Evolutionary conservation across 805 yeast species (phyloP).

Genomic region (Deakozyma indianensis): DNA sequence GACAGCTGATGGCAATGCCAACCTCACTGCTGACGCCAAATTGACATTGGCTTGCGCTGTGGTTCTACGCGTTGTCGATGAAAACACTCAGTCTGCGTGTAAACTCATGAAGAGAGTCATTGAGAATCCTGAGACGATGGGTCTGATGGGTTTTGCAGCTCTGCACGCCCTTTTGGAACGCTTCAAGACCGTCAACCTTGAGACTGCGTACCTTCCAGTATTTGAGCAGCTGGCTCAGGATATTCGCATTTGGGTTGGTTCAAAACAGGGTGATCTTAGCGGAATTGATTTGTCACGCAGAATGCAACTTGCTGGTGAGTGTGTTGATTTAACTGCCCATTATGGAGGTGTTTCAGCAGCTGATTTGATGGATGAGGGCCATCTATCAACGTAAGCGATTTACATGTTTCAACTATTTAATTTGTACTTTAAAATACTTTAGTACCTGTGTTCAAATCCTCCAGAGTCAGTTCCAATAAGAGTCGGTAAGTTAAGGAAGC

Average conservation of each 20-base stretch:
- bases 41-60: slow-evolving; percentile 6
- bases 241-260: slow-evolving; percentile 22
- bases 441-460: too few species aligned
- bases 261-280: slow-evolving; percentile 17
- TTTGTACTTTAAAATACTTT: too few species aligned
- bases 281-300: slow-evolving; percentile 16
- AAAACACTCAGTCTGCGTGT: neutral
- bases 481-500: too few species aligned
- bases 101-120: neutral
- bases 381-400: neutral
- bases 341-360: slow-evolving; percentile 15
- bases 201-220: neutral
- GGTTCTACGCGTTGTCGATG: slow-evolving; percentile 5
- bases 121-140: slow-evolving; percentile 12
- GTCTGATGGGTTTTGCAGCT: slow-evolving; percentile 20
- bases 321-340: slow-evolving; percentile 16
- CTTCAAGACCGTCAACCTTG: neutral
- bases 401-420: too few species aligned
- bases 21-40: slow-evolving; percentile 2
- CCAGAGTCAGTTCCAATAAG: too few species aligned
- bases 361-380: neutral
- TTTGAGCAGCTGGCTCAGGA: slow-evolving; percentile 14
- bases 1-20: neutral
- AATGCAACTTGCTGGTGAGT: slow-evolving; percentile 18
- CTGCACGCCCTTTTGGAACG: slow-evolving; percentile 9